phyloP scores from a whole-genome alignment of 2,329 filamentous ascomycete genomes.

The Calonectria naviculata region DNA sequence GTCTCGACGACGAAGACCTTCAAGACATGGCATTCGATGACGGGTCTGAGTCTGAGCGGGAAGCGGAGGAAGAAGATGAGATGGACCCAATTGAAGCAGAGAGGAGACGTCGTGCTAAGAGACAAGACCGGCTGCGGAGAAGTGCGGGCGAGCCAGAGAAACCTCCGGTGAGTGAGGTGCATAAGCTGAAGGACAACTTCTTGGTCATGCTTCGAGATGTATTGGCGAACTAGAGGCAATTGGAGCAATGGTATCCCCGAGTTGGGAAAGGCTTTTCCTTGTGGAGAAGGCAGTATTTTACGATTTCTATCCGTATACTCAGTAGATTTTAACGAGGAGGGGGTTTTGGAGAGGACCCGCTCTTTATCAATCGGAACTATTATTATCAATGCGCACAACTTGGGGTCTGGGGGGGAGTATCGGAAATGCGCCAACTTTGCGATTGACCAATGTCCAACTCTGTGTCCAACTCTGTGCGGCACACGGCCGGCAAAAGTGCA shows the following conservation, averaged over 20 bases:
- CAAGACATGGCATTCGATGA: conserved; percentile 88
- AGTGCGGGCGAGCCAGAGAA: conserved; percentile 88
- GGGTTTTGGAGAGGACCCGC: background rate
- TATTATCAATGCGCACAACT: background rate
- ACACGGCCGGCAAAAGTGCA: background rate
- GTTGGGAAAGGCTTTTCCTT: conserved; percentile 1
- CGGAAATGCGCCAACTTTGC: background rate
- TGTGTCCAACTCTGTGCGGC: background rate
- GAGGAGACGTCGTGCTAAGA: conserved; percentile 79
- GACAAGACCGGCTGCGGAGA: conserved; percentile 82
- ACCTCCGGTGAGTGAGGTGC: conserved; percentile 80
- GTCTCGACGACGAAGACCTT: conserved; percentile 86
- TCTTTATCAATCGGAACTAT: background rate
- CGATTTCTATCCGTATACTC: background rate
- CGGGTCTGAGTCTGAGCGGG: conserved; percentile 71
- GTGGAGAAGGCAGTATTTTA: background rate
- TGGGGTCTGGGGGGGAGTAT: background rate
- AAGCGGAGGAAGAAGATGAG: conserved; percentile 81
- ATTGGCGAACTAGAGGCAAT: conserved; percentile 72
- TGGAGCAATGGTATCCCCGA: conserved; percentile 28
- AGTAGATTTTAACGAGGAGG: background rate
- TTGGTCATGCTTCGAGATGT: conserved; percentile 84
- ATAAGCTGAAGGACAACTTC: conserved; percentile 84
- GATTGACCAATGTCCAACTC: background rate
- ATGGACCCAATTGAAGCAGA: conserved; percentile 90